These are phyloP conservation scores for Jamesozyma piceae DNA, from an alignment of 805 yeast genomes.

Conservation along the genomic window DNA sequence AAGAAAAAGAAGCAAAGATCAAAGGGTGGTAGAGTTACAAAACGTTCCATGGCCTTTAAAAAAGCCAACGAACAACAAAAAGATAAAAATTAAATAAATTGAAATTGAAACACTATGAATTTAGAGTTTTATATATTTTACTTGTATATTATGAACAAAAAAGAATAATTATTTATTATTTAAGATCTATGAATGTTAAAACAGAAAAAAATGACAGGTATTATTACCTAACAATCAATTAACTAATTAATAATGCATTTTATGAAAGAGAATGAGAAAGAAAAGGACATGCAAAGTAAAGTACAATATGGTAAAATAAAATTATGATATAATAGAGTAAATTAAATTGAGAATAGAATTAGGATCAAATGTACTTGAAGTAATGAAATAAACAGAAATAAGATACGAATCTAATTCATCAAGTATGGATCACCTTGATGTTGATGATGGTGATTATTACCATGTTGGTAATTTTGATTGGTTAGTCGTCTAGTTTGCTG, in stretches of 20 bases:
- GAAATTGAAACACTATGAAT: neutral
- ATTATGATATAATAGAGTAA: too few species aligned
- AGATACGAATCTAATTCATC: constrained; percentile 5
- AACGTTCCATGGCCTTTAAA: constrained; percentile 37
- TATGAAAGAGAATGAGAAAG: too few species aligned
- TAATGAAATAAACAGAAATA: too few species aligned
- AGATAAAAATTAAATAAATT: neutral
- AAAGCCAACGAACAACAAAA: constrained; percentile 17
- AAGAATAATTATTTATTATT: neutral
- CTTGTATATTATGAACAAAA: constrained; percentile 1
- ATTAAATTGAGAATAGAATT: too few species aligned
- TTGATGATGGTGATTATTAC: constrained; percentile 4
- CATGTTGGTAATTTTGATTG: constrained; percentile 5
- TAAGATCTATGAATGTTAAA: neutral
- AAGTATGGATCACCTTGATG: constrained; percentile 16
- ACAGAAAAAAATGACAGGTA: neutral
- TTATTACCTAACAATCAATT: neutral
- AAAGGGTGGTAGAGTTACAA: constrained; percentile 39
- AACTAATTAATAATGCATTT: neutral
- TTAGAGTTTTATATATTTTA: neutral
- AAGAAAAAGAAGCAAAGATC: constrained; percentile 42
- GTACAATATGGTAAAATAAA: neutral
- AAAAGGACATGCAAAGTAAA: neutral
- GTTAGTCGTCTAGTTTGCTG: constrained; percentile 6
- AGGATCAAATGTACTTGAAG: too few species aligned